Evolutionary conservation across 2,329 filamentous ascomycete species (phyloP), one percentile per base, ranked within the genome.

Genomic region (Aspergillus sojae): DNA sequence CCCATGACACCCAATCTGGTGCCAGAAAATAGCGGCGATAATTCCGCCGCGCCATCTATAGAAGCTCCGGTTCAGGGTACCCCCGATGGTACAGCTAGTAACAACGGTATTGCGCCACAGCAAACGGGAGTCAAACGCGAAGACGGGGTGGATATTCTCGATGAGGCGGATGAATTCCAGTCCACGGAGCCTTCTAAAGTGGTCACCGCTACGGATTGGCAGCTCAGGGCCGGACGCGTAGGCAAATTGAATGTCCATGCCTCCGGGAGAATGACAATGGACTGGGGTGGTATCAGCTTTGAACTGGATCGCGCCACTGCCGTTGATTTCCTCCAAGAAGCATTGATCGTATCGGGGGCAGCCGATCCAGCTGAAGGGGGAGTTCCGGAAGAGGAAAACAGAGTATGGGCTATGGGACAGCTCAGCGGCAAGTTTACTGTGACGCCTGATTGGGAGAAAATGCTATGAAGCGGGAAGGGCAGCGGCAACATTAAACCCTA

Each of bases 341-440:
- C 86, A 0, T 78, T 89, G 28, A 76, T 81, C 28, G 72, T 76
- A 32, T 78, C 76, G 60, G 70, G 67, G 57, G 67, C 67, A 12
- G 55, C 71, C 69, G 28, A 70, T 63, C 50, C 64, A 21, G 48
- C 62, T 23, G 66, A 68, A 28, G 71, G 64, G 50, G 72, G 70
- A 28, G 57, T 67, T 10, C 62, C 65, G 5, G 72, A 75, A 23
- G 74, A 74, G 21, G 74, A 80, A 21, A 76, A 80, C 50, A 78
- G 80, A 61, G 81, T 84, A 43, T 83, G 83, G 75, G 83, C 83
- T 3, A 85, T 89, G 79, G 88, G 87, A 10, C 83, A 87, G 69
- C 80, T 89, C n/a, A 86, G 84, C 74, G 86, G 85, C 60, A 89
- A 88, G 75, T 88, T 89, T 71, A 85, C 89, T 2, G 84, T 89